Percentiles rank a stretch among this genome's conserved stretches.
Evolutionary conservation across 2,329 filamentous ascomycete species (phyloP).

Genomic region (Pseudogymnoascus sp.): DNA sequence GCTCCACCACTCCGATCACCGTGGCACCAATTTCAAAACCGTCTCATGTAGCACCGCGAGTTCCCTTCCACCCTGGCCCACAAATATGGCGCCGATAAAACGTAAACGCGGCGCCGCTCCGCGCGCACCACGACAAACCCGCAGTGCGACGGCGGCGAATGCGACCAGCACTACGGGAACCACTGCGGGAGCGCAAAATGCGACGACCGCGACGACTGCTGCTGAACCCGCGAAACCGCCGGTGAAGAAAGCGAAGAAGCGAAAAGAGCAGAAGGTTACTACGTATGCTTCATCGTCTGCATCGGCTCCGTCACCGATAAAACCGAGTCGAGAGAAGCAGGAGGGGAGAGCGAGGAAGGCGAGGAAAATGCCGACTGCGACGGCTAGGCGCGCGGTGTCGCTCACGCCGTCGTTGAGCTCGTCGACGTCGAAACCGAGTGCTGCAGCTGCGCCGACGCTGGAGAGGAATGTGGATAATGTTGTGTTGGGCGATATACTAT

Average conservation of each 20-base stretch:
- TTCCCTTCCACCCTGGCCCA: neutral
- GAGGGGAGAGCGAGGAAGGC: neutral
- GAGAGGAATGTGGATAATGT: conserved; percentile 82
- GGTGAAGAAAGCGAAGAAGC: neutral
- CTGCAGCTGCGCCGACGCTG: conserved; percentile 8
- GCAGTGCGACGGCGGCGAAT: conserved; percentile 1
- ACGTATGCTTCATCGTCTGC: neutral
- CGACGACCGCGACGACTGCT: conserved; percentile 11
- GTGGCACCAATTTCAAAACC: neutral
- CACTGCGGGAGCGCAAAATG: neutral
- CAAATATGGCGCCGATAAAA: conserved; percentile 9
- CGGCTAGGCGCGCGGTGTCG: conserved; percentile 6
- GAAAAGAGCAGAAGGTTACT: neutral
- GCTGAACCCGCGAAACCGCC: neutral
- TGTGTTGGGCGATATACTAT: conserved; percentile 73
- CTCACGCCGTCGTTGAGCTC: conserved; percentile 1
- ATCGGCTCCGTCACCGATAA: neutral
- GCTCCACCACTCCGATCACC: neutral
- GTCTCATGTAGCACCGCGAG: neutral
- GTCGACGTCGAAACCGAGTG: neutral
- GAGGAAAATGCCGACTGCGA: neutral
- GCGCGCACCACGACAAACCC: neutral
- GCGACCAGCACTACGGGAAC: neutral
- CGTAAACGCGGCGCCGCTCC: neutral
- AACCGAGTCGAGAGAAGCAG: neutral